These are phyloP conservation scores for Euphorbia tirucalli DNA, from an alignment of 345 rosid species.

Conservation along the genomic window DNA sequence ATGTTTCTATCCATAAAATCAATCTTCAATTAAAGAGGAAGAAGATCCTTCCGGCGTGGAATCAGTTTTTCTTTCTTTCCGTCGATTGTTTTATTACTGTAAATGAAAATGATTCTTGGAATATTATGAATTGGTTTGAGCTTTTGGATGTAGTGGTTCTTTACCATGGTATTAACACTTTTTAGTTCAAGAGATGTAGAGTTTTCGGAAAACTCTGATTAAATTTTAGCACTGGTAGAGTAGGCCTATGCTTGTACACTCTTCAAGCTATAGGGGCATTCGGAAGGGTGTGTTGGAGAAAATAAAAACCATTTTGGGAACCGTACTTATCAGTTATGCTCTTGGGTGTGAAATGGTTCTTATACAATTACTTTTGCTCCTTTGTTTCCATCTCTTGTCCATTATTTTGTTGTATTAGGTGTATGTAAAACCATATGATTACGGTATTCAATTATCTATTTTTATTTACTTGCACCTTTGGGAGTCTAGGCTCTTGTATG, in stretches of 20 bases:
- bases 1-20: background rate
- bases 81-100: too few relatives aligned
- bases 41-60: background rate
- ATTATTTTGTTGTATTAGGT: background rate
- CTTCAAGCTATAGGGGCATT: background rate
- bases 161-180: background rate
- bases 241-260: background rate
- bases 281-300: background rate
- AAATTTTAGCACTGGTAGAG: too few relatives aligned
- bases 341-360: background rate
- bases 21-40: background rate
- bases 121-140: background rate
- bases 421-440: background rate
- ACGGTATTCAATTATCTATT: background rate
- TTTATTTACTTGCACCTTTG: background rate
- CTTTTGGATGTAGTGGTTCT: background rate
- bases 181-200: background rate
- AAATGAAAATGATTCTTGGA: too few relatives aligned
- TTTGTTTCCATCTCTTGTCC: background rate
- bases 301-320: too few relatives aligned
- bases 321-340: too few relatives aligned
- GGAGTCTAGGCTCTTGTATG: background rate
- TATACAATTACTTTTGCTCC: background rate
- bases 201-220: too few relatives aligned
- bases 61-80: background rate